Percentiles rank a stretch among this genome's conserved stretches.
Conservation (phyloP, 2,329 filamentous ascomycete genomes). For the Periconia digitata region DNA sequence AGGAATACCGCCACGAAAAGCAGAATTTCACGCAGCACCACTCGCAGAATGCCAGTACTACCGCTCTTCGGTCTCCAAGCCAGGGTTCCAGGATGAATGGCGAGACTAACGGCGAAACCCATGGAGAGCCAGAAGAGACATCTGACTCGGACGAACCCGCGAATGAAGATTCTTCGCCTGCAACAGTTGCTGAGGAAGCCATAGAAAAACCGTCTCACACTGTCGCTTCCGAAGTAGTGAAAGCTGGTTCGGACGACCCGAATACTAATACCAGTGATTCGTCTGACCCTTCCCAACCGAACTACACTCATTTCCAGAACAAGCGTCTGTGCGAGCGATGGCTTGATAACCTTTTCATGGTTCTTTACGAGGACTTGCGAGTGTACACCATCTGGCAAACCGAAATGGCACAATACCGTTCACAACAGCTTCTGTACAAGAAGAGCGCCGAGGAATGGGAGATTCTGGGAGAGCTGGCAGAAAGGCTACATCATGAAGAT, state of each 20-base stretch:
- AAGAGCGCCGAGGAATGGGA: slow-evolving; percentile 98
- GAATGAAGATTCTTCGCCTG: slow-evolving; percentile 29
- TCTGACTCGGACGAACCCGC: slow-evolving; percentile 34
- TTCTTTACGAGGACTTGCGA: slow-evolving; percentile 93
- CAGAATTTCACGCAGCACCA: slow-evolving; percentile 50
- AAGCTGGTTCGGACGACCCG: slow-evolving; percentile 68
- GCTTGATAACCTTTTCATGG: slow-evolving; percentile 99
- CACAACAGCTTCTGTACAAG: slow-evolving; percentile 92
- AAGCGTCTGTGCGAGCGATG: slow-evolving; percentile 96
- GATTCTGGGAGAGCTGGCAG: slow-evolving; percentile 88
- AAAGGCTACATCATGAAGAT: slow-evolving; percentile 86
- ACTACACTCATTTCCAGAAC: slow-evolving; percentile 90
- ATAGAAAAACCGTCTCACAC: slow-evolving; percentile 81
- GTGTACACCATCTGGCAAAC: slow-evolving; percentile 99
- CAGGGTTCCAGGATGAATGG: slow-evolving; percentile 48
- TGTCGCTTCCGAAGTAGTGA: slow-evolving; percentile 74
- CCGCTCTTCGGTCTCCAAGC: slow-evolving; percentile 71
- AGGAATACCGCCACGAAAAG: slow-evolving; percentile 92
- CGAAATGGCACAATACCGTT: slow-evolving; percentile 92
- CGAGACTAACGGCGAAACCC: slow-evolving; percentile 23
- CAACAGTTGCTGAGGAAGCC: slow-evolving; percentile 37
- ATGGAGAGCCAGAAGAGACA: slow-evolving; percentile 31
- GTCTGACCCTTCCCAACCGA: slow-evolving; percentile 54
- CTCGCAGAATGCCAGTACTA: slow-evolving; percentile 76
- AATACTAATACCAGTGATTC: slow-evolving; percentile 51